A percentile compares a stretch with the other conserved stretches of the same genome.
Conservation (phyloP, 495 filamentous ascomycete genomes). For the Neurospora intermedia region DNA sequence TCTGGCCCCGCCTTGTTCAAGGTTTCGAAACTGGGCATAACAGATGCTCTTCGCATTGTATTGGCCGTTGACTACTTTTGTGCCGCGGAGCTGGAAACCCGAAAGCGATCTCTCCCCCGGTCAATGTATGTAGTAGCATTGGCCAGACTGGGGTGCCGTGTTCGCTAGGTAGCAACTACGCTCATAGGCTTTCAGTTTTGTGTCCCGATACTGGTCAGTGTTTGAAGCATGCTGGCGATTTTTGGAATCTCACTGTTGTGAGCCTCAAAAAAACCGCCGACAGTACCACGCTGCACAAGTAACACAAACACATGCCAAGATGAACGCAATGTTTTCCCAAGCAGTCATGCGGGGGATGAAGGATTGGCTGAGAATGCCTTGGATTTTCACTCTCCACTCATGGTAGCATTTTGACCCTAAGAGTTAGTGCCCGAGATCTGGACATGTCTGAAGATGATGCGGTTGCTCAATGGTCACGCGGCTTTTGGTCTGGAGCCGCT, state of each 20-base stretch:
- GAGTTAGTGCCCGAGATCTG: neutral
- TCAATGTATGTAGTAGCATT: neutral
- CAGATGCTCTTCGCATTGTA: neutral
- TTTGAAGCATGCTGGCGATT: neutral
- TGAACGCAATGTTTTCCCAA: neutral
- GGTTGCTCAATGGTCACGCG: neutral
- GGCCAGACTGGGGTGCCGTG: neutral
- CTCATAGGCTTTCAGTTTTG: neutral
- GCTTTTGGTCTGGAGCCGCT: neutral
- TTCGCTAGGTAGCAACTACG: neutral
- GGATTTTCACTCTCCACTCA: neutral
- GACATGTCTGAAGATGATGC: neutral
- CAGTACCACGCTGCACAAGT: neutral
- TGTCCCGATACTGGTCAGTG: neutral
- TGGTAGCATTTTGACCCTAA: neutral
- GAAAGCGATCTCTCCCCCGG: neutral
- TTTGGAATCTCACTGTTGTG: neutral
- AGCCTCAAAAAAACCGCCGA: neutral
- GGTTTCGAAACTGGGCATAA: neutral
- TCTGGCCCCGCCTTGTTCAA: neutral
- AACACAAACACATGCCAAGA: neutral
- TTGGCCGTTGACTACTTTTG: neutral
- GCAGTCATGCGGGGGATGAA: neutral
- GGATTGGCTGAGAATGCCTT: neutral
- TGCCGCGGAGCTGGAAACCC: neutral